phyloP scores from a whole-genome alignment of 2,329 filamentous ascomycete genomes.

The Hypoxylon sp. region DNA sequence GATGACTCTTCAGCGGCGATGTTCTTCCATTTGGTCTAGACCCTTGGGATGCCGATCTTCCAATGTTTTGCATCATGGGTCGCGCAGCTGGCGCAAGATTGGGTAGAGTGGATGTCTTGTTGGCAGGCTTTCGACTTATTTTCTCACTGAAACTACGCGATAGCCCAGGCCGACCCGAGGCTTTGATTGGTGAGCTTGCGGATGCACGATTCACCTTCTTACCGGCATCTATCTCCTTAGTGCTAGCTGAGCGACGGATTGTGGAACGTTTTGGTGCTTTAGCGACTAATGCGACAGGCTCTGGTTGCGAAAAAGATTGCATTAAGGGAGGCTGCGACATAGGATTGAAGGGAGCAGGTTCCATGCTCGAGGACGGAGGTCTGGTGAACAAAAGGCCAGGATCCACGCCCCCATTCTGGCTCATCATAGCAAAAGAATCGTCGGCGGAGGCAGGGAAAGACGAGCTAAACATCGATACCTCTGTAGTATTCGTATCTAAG shows the following conservation, averaged over 20 bases:
- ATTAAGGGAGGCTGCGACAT: conserved; percentile 50
- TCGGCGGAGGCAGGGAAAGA: conserved; percentile 63
- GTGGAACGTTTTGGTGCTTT: conserved; percentile 55
- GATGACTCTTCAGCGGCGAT: conserved; percentile 68
- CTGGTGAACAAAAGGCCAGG: conserved; percentile 72
- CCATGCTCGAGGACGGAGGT: conserved; percentile 64
- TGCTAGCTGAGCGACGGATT: conserved; percentile 63
- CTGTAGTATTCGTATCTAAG: conserved; percentile 58
- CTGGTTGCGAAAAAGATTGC: conserved; percentile 50
- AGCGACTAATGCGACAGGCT: conserved; percentile 50
- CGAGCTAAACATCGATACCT: conserved; percentile 58
- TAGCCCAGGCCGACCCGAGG: conserved; percentile 63
- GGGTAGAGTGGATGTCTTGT: conserved; percentile 60
- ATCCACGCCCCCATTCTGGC: conserved; percentile 66
- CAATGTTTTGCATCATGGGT: conserved; percentile 51
- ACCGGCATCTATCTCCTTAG: conserved; percentile 60
- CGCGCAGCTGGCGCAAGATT: conserved; percentile 64
- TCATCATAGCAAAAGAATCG: conserved; percentile 66
- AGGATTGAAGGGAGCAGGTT: conserved; percentile 56
- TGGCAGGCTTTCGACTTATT: conserved; percentile 61
- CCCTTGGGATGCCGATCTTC: conserved; percentile 56
- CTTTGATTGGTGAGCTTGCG: conserved; percentile 67
- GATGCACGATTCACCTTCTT: conserved; percentile 60
- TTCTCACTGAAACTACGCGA: conserved; percentile 70
- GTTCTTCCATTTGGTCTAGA: conserved; percentile 62